A percentile compares a stretch with the other conserved stretches of the same genome.
phyloP scores from a whole-genome alignment of 208 protist genomes.

The Strigomonas culicis region DNA sequence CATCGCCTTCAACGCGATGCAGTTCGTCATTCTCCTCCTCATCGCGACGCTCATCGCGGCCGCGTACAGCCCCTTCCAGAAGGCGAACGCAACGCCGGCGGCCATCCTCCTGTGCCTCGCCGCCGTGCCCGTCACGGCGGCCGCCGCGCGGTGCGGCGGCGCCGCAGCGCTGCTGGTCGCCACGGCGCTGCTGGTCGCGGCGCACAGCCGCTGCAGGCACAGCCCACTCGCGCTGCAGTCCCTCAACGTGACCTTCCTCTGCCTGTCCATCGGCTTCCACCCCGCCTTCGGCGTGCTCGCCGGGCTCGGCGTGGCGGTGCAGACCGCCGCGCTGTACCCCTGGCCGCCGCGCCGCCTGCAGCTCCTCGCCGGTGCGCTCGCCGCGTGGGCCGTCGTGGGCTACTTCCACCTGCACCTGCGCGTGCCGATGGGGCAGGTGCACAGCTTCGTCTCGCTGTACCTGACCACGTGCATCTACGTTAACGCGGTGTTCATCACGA shows the following conservation, averaged over 20 bases:
- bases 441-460: not conserved
- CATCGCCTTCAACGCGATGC: constrained; percentile 11
- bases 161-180: not conserved
- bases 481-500: too few relatives aligned
- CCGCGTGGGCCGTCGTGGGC: too few relatives aligned
- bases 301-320: not conserved
- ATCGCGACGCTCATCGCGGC: not conserved
- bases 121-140: not conserved
- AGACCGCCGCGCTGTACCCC: not conserved
- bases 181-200: not conserved
- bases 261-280: constrained; percentile 6
- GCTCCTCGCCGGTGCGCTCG: too few relatives aligned
- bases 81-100: not conserved
- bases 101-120: not conserved
- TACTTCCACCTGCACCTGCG: too few relatives aligned
- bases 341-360: too few relatives aligned
- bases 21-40: constrained; percentile 7
- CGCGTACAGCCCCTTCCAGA: not conserved
- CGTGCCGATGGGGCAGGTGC: not conserved
- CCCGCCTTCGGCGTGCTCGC: constrained; percentile 3
- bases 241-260: not conserved
- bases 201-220: not conserved
- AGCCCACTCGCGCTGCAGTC: not conserved
- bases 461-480: too few relatives aligned
- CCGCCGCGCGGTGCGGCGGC: not conserved